Base-by-base conservation (phyloP, 306 rosid species). In the Trichosanthes truncata region DNA sequence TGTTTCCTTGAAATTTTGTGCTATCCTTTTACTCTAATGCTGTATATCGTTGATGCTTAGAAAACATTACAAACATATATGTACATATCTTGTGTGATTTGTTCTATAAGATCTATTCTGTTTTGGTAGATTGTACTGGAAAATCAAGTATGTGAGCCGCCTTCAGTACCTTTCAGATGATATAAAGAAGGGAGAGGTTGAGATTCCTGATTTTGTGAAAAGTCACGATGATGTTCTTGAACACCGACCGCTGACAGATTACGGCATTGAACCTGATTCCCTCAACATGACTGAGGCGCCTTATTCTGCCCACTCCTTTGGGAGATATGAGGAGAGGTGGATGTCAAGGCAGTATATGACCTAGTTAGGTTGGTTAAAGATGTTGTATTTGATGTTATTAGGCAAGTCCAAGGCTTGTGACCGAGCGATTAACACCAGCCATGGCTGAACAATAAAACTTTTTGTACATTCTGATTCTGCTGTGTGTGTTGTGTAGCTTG, bases 121-220 rank as follows among this genome's bases (percentile, higher is more conserved):
- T 67, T 38, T 79, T 49, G 81, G 74, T 78, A 94, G 98, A 53
- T 84, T 95, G 81, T 95, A 92, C 84, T 95, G 98, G 97, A 95
- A 95, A 89, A 86, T 95, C 82, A 92, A 90, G 86, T 93, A 95
- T 55, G 75, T 89, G 46, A 90, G 92, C 89, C 97, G 97, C 43
- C 89, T 95, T 79, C 97, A 90, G 84, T 95, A 95, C 82, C 93
- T 95, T n/a, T 95, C 93, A 91, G 97, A 95, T n/a, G 92, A 91
- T 57, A 81, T 95, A 55, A 90, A 87, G 85, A 92, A 90, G 78
- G 93, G 91, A 74, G 97, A 93, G 74, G 55, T 93, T 20, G 96
- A 90, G 81, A 88, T 92, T 83, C 97, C 97, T 2, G 96, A 95
- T 51, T 95, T 95, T 15, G 98, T 95, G 82, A 87, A 88, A 87